A percentile compares a stretch with the other conserved stretches of the same genome.
These are phyloP conservation scores for Parachaetomium inaequale DNA, from an alignment of 495 filamentous ascomycete genomes.

Conservation along the genomic window DNA sequence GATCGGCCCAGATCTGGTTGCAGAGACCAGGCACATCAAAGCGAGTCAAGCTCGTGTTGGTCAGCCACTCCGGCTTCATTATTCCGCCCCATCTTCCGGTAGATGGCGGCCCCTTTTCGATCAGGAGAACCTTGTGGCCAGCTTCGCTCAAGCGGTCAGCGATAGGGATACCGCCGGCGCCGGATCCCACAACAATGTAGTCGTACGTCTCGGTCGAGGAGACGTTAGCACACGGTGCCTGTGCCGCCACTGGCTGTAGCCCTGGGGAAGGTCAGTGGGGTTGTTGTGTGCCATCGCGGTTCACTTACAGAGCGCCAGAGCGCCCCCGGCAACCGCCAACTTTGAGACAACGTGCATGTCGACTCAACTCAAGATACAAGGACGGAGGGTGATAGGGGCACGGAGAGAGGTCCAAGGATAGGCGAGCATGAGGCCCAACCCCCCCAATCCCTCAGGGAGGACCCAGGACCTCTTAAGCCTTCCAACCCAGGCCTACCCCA, in stretches of 20 bases:
- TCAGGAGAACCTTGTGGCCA: slow-evolving; percentile 58
- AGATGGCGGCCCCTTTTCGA: slow-evolving; percentile 59
- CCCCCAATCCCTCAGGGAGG: not conserved
- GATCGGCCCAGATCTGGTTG: slow-evolving; percentile 61
- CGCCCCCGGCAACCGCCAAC: slow-evolving; percentile 8
- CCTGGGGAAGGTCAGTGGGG: slow-evolving; percentile 9
- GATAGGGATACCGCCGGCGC: slow-evolving; percentile 59
- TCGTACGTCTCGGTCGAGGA: slow-evolving; percentile 51
- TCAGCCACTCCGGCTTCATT: slow-evolving; percentile 58
- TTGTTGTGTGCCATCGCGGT: not conserved
- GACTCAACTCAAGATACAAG: not conserved
- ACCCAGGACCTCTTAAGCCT: not conserved
- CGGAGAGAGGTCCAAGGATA: not conserved
- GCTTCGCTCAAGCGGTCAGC: slow-evolving; percentile 59
- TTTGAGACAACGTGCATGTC: slow-evolving; percentile 18
- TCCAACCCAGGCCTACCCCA: not conserved
- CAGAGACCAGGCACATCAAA: slow-evolving; percentile 73
- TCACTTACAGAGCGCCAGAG: slow-evolving; percentile 17
- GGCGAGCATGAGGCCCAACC: not conserved
- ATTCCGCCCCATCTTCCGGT: slow-evolving; percentile 55
- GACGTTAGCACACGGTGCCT: slow-evolving; percentile 40
- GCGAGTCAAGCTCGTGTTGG: slow-evolving; percentile 60
- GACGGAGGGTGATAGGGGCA: not conserved
- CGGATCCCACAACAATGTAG: slow-evolving; percentile 62
- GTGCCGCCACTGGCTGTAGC: slow-evolving; percentile 13